phyloP scores from a whole-genome alignment of 192 early-diverging fungal species.

The Backusella sp. region DNA sequence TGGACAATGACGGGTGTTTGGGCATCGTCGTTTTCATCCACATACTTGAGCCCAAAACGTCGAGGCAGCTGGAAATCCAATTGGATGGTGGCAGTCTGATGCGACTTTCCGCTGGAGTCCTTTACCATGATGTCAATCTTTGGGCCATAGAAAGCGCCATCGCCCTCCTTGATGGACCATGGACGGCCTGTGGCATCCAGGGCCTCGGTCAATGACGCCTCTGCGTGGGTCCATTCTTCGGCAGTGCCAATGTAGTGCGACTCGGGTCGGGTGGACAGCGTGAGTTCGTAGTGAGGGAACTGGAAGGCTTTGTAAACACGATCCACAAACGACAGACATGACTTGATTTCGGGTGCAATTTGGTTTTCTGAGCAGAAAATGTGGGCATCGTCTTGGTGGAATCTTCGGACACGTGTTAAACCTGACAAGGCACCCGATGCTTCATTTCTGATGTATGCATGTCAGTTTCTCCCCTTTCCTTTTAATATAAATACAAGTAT shows the following conservation, averaged over 20 bases:
- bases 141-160: conserved; percentile 97
- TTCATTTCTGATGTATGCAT: conserved; percentile 71
- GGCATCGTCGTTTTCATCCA: conserved; percentile 58
- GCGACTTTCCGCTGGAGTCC: conserved; percentile 78
- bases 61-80: conserved; percentile 93
- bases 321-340: conserved; percentile 75
- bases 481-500: neutral
- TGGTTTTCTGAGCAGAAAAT: conserved; percentile 89
- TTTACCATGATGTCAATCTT: conserved; percentile 90
- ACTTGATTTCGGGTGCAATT: conserved; percentile 75
- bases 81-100: conserved; percentile 95
- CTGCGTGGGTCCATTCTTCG: conserved; percentile 80
- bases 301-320: conserved; percentile 76
- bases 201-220: conserved; percentile 67
- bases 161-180: conserved; percentile 78
- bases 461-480: conserved; percentile 8
- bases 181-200: conserved; percentile 55
- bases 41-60: conserved; percentile 79
- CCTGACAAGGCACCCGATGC: conserved; percentile 86
- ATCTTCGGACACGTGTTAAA: conserved; percentile 87
- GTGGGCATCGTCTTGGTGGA: conserved; percentile 97
- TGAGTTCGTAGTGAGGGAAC: conserved; percentile 76
- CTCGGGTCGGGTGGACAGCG: conserved; percentile 79
- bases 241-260: conserved; percentile 69
- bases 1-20: conserved; percentile 93